Conservation (phyloP, 2,329 filamentous ascomycete genomes). For the Cladophialophora chaetospira region DNA sequence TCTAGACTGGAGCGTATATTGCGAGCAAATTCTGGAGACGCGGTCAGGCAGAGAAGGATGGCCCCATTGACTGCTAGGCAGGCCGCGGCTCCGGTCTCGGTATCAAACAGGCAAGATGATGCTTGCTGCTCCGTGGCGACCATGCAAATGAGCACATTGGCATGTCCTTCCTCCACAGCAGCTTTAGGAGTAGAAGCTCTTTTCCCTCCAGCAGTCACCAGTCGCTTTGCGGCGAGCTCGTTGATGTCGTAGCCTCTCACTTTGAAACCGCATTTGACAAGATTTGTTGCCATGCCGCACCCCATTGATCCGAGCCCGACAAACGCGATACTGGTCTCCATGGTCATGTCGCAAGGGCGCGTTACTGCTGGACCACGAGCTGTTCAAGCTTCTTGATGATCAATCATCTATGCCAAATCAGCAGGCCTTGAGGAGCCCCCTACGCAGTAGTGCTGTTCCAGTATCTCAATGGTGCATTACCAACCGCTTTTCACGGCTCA, state of each 20-base stretch:
- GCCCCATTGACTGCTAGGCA: not conserved
- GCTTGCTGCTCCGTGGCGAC: not conserved
- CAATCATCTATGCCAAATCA: too few relatives aligned
- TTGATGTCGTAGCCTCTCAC: slow-evolving; percentile 3
- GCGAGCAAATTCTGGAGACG: not conserved
- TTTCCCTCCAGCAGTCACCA: not conserved
- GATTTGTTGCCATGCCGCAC: not conserved
- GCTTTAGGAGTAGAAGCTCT: too few relatives aligned
- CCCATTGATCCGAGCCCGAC: slow-evolving; percentile 4
- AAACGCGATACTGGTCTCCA: not conserved
- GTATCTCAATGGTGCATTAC: too few relatives aligned
- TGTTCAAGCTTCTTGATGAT: too few relatives aligned
- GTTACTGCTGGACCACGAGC: too few relatives aligned
- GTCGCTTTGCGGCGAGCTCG: not conserved
- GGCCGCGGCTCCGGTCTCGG: not conserved
- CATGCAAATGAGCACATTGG: not conserved
- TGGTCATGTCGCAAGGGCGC: not conserved
- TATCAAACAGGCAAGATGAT: not conserved
- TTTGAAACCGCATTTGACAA: not conserved
- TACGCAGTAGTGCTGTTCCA: too few relatives aligned
- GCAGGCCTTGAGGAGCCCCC: too few relatives aligned
- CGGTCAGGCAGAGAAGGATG: not conserved
- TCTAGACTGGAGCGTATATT: not conserved
- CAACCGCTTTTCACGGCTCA: too few relatives aligned
- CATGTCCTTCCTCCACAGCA: too few relatives aligned